Evolutionary conservation across 768 basidiomycete genomes (phyloP).

Genomic region (Boletus fagicola): DNA sequence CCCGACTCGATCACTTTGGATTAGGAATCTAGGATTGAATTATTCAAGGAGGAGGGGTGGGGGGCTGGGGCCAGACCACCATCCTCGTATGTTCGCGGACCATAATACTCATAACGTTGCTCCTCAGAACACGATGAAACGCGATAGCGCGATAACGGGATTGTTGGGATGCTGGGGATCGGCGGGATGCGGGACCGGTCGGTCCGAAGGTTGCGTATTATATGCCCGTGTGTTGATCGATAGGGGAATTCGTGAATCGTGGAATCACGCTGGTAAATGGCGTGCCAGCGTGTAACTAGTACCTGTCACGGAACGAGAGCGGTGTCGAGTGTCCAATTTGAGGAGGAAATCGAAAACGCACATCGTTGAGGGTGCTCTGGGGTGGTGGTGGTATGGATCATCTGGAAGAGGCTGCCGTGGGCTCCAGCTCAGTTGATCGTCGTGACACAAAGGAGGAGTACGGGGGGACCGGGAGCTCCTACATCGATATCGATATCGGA

Average conservation of each 20-base stretch:
- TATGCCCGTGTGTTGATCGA: background rate
- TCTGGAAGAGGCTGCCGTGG: background rate
- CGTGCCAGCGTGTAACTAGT: background rate
- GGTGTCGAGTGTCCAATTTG: background rate
- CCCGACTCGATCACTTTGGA: background rate
- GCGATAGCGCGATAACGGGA: background rate
- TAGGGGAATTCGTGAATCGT: background rate
- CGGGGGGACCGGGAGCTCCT: background rate
- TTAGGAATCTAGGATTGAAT: background rate
- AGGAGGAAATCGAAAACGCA: background rate
- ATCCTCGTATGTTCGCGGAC: background rate
- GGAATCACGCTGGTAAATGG: background rate
- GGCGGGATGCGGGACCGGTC: background rate
- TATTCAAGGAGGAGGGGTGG: background rate
- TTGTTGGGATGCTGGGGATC: background rate
- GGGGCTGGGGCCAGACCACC: background rate
- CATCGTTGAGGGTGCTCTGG: background rate
- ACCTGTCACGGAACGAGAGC: background rate
- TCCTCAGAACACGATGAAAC: background rate
- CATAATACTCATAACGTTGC: background rate
- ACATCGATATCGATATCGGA: background rate
- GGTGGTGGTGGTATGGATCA: background rate
- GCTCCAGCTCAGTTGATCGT: background rate
- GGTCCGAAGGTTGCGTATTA: background rate
- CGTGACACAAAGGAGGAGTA: background rate